Evolutionary conservation across 169 alveolate species (phyloP).

Genomic region (Plasmodium sp.): DNA sequence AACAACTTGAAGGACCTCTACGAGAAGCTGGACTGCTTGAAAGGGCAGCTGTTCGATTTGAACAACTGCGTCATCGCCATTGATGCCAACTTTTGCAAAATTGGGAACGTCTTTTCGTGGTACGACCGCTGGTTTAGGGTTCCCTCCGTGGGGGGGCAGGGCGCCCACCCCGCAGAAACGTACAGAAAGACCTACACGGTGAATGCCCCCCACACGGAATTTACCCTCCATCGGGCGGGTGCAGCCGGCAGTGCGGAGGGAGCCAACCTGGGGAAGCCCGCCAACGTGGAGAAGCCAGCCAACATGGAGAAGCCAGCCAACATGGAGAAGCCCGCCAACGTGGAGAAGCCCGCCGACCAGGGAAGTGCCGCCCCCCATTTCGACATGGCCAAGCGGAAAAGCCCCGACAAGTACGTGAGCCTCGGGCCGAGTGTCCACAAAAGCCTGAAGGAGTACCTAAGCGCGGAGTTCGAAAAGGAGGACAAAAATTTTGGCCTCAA

Average conservation of each 20-base stretch:
- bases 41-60: slow-evolving; percentile 12
- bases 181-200: not conserved
- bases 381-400: not conserved
- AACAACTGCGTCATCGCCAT: slow-evolving; percentile 16
- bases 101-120: slow-evolving; percentile 30
- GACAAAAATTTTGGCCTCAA: slow-evolving; percentile 16
- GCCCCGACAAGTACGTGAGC: not conserved
- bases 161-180: not conserved
- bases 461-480: slow-evolving; percentile 29
- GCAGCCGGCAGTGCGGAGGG: not conserved
- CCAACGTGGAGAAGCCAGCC: not conserved
- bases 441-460: slow-evolving; percentile 53
- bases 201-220: not conserved
- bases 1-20: not conserved
- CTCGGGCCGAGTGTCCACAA: slow-evolving; percentile 53
- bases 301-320: not conserved
- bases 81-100: slow-evolving; percentile 38
- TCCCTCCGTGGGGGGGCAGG: not conserved
- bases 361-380: not conserved
- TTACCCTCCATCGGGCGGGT: not conserved
- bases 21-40: slow-evolving; percentile 14
- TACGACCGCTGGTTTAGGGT: slow-evolving; percentile 29
- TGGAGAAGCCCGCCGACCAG: not conserved
- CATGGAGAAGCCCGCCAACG: not conserved
- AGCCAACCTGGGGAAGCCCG: not conserved